phyloP scores from a whole-genome alignment of 257 asterid species.

The Gentiana macrophylla region DNA sequence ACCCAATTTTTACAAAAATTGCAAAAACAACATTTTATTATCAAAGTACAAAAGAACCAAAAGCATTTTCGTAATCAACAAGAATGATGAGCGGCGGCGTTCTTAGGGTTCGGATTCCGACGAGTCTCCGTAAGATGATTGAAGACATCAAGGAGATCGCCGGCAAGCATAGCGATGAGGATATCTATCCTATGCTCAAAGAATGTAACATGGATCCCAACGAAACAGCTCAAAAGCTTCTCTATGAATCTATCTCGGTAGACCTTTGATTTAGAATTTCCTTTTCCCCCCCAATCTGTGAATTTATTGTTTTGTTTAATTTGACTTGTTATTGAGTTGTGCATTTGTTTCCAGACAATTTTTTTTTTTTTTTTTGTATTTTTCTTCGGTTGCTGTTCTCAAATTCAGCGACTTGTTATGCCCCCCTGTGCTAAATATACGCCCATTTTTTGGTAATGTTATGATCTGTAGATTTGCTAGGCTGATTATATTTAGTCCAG shows the following conservation, averaged over 20 bases:
- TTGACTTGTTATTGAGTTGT: neutral
- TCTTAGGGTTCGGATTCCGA: slow-evolving; percentile 30
- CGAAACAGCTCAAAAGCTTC: slow-evolving; percentile 45
- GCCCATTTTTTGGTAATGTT: neutral
- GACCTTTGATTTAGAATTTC: neutral
- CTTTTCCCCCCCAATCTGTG: neutral
- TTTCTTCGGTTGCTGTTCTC: neutral
- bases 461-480: slow-evolving; percentile 6
- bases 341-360: too few relatives aligned
- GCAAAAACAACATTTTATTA: too few relatives aligned
- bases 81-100: slow-evolving; percentile 4
- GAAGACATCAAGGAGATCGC: slow-evolving; percentile 45
- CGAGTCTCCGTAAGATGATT: slow-evolving; percentile 25
- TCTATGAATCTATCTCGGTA: slow-evolving; percentile 29
- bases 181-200: slow-evolving; percentile 38
- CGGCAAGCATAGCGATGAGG: slow-evolving; percentile 48
- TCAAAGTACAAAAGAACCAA: too few relatives aligned
- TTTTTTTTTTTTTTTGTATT: too few relatives aligned
- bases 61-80: too few relatives aligned
- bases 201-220: slow-evolving; percentile 66
- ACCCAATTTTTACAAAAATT: too few relatives aligned
- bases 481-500: neutral
- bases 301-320: neutral
- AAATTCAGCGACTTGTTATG: neutral
- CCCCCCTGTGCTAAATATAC: neutral